These are phyloP conservation scores for Penicillium subrubescens DNA, from an alignment of 495 filamentous ascomycete species.

Conservation along the genomic window DNA sequence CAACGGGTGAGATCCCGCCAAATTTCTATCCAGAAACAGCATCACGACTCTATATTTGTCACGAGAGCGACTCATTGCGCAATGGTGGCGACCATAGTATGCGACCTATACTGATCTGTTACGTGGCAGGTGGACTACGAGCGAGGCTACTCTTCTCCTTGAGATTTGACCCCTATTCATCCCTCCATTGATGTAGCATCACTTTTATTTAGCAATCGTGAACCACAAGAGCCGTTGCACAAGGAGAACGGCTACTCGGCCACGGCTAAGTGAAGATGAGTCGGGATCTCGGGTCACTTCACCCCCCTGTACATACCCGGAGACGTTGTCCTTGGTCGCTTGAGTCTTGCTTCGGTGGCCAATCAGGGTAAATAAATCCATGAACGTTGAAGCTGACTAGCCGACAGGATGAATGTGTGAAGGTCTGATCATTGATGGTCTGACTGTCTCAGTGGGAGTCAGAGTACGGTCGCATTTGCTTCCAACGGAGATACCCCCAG, in stretches of 20 bases:
- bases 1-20: no score
- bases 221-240: neutral
- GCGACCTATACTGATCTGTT: no score
- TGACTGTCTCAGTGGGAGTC: no score
- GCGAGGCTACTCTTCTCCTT: neutral
- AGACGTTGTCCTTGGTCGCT: neutral
- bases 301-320: neutral
- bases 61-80: no score
- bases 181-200: neutral
- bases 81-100: no score
- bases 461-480: no score
- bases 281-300: neutral
- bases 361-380: neutral
- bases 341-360: neutral
- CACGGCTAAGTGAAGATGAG: neutral
- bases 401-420: neutral
- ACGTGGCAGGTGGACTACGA: no score
- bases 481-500: neutral
- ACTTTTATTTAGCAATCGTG: neutral
- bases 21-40: no score
- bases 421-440: neutral
- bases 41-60: no score
- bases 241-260: neutral
- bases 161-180: neutral
- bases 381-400: neutral